A percentile compares a stretch with the other conserved stretches of the same genome.
Conservation (phyloP, 352 stramenopile species). For the Phytophthora quininea region DNA sequence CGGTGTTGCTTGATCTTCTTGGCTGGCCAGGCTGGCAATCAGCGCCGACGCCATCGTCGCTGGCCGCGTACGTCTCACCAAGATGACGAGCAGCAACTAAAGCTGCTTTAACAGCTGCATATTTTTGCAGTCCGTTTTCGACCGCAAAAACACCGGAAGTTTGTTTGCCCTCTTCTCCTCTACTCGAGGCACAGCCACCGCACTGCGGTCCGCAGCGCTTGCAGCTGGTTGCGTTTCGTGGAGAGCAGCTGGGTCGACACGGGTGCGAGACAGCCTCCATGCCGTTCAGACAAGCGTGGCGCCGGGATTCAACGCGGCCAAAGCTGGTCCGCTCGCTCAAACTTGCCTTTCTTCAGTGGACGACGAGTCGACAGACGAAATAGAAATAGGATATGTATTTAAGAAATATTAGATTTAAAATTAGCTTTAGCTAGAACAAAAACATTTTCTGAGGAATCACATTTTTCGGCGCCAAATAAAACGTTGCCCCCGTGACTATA, state of each 20-base stretch:
- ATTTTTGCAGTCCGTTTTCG: constrained; percentile 19
- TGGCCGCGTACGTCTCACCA: background rate
- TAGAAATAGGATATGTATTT: too few relatives aligned
- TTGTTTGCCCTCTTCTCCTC: constrained; percentile 1
- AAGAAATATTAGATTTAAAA: too few relatives aligned
- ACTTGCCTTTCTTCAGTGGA: background rate
- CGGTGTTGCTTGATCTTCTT: too few relatives aligned
- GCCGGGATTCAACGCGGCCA: background rate
- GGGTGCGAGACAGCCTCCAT: background rate
- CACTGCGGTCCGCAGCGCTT: background rate
- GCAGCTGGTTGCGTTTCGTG: background rate
- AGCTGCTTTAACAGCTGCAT: constrained; percentile 22
- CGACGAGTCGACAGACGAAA: too few relatives aligned
- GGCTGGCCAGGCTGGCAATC: background rate
- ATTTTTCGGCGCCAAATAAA: too few relatives aligned
- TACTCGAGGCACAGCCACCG: background rate
- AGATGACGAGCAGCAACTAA: background rate
- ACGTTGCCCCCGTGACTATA: too few relatives aligned
- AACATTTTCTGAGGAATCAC: too few relatives aligned
- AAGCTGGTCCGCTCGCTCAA: background rate
- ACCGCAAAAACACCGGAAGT: background rate
- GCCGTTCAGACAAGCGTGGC: background rate
- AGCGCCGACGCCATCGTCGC: background rate
- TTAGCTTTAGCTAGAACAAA: too few relatives aligned
- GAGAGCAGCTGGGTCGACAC: background rate